Base-by-base conservation (phyloP, 495 filamentous ascomycete species). In the Cercophora sp. region DNA sequence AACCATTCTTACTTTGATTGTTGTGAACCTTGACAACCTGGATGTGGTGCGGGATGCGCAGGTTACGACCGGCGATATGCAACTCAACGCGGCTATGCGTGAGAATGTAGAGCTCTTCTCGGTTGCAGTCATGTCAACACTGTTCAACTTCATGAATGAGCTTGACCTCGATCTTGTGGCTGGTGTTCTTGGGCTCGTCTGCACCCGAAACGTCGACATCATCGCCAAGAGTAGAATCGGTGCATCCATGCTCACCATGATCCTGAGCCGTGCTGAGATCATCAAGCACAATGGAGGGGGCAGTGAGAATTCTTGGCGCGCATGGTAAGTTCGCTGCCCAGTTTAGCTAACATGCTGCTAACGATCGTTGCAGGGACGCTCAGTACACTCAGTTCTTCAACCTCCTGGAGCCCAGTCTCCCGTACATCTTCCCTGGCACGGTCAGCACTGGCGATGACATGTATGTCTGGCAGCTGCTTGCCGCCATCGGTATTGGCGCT, bases 381-480 rank as follows among this genome's bases (percentile, higher is more conserved):
- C 83, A 86, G 44, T 96, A 94, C 70, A 88, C 89, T 49, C 78
- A 78, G 4, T 80, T 98, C 41, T 98, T 98, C 66, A 89, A 94
- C 62, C 77, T 81, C 5, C 72, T 96, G 16, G 91, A 97, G 66
- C 88, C 87, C 11, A 80, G 82, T 9, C 80, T 97, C 31, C 85
- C 83, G 0, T 77, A 86, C 48, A 84, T 96, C 48, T 97, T 98
- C 81, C 89, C 91, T 1, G 84, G 85, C 15, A 82, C 85, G 4
- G 88, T 92, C 55, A 88, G 83, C 55, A 78, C 88, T 15, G 85
- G 85, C 41, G 87, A 93, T 51, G 93, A 98, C 62, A 83, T 93
- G 59, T 94, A 96, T 61, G 91, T 96, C 13, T 98, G 93, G 93
- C 91, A 96, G 67, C 96, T 97, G 69, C 77, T 98, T 54, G 93